Evolutionary conservation across 306 rosid species (phyloP), one percentile per base, ranked within the genome.

Genomic region (Acacia confusa): DNA sequence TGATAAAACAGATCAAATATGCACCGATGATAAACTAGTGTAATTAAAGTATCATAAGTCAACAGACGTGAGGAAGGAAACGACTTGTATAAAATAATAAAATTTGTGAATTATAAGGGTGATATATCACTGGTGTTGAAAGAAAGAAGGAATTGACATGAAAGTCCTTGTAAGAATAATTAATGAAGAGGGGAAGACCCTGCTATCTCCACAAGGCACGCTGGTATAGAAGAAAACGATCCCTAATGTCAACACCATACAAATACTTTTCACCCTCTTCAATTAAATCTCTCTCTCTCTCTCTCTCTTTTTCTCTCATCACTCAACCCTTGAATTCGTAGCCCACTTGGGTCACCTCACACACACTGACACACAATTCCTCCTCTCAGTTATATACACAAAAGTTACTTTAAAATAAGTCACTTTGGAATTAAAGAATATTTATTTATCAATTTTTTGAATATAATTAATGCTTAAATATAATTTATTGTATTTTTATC

Each of bases 111-210:
- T 27, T 25, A 63, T 25, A 27, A 12, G 36, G 30, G 16, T 58
- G 66, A 25, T 19, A 25, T 19, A 6, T 47, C 52, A 19, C 34
- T 13, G 17, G 19, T 0, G 11, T 2, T 61, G 19, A 61, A 27
- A n/a, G 4, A 57, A n/a, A n/a, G 13, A 9, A 55, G 28, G 30
- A 58, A 9, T n/a, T 58, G 32, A 63, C 17, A 7, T 66, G 71
- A 15, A 17, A n/a, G 52, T 82, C 9, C 22, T n/a, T 44, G 71
- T 70, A 38, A 52, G 58, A 32, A 20, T 48, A 81, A 85, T 77
- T 48, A 81, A 85, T 77, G 84, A 81, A 65, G 50, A 78, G 81
- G 66, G 85, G 60, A 38, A 69, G 82, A 20, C 75, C 82, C 84
- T 36, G 8, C 40, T 3, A 28, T 52, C 0, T 2, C 63, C 85